These are phyloP conservation scores for Geotrichum cucujoidarum DNA, from an alignment of 1,139 yeast species.

Conservation along the genomic window DNA sequence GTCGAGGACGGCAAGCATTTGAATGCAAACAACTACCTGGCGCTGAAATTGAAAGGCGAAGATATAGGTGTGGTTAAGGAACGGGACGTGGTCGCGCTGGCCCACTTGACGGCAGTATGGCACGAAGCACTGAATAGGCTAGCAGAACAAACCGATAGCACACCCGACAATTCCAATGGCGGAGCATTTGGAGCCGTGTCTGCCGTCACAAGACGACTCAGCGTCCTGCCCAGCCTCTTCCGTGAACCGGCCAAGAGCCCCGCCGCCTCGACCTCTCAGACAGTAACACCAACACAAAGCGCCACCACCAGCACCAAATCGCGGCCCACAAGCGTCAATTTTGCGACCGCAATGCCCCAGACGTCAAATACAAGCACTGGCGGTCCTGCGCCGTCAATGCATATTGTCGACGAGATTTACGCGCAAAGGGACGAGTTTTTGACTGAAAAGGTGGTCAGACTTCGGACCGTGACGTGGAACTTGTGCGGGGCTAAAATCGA, in stretches of 20 bases:
- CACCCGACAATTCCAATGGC: no score
- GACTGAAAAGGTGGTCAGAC: background rate
- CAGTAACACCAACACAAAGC: background rate
- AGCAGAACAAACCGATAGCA: background rate
- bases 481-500: constrained; percentile 17
- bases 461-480: constrained; percentile 15
- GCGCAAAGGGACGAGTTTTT: constrained; percentile 4
- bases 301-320: background rate
- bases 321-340: background rate
- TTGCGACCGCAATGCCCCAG: background rate
- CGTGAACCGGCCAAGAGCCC: background rate
- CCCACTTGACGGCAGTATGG: constrained; percentile 17
- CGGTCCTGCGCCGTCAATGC: background rate
- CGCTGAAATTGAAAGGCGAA: constrained; percentile 1
- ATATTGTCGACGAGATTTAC: constrained; percentile 4
- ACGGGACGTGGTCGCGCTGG: constrained; percentile 5
- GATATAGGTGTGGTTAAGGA: constrained; percentile 13
- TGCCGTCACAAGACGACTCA: constrained; percentile 1
- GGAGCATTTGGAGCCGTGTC: constrained; percentile 1
- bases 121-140: constrained; percentile 16
- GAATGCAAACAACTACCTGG: background rate
- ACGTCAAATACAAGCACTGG: background rate
- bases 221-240: constrained; percentile 9
- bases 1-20: background rate
- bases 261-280: background rate